Percentiles rank a stretch among this genome's conserved stretches.
Evolutionary conservation across 441 rosid species (phyloP).

Genomic region (Lepidium campestre): DNA sequence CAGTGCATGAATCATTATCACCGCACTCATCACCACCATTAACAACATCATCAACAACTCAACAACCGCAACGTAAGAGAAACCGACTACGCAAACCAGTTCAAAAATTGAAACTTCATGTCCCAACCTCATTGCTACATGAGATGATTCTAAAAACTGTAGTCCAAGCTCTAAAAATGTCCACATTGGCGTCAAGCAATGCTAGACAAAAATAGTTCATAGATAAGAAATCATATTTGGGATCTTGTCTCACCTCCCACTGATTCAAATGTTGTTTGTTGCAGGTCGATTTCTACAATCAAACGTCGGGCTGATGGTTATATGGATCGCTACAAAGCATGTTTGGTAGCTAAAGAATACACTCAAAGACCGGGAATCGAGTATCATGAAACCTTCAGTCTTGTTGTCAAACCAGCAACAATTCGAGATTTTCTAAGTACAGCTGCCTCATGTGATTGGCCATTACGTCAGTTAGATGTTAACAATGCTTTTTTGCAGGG

Average conservation of each 20-base stretch:
- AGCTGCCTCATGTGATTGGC: no score
- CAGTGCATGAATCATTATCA: no score
- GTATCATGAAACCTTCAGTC: no score
- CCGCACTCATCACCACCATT: no score
- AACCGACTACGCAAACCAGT: neutral
- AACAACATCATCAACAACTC: neutral
- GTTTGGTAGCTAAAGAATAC: no score
- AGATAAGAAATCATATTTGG: neutral
- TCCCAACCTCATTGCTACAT: rapidly evolving
- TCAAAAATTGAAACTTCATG: neutral
- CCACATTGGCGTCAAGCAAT: neutral
- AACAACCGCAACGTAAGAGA: neutral
- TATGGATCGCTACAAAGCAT: no score
- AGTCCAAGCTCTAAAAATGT: rapidly evolving
- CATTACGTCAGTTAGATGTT: no score
- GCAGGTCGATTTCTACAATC: neutral
- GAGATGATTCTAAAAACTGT: neutral
- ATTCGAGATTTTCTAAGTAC: no score
- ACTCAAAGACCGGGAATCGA: no score
- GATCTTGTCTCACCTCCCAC: neutral
- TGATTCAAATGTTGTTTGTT: neutral
- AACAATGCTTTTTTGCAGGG: neutral
- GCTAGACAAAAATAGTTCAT: no score
- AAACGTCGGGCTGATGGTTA: neutral
- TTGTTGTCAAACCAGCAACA: no score